Base-by-base conservation (phyloP, 2,329 filamentous ascomycete species). In the Arthrobotrys sinensis region DNA sequence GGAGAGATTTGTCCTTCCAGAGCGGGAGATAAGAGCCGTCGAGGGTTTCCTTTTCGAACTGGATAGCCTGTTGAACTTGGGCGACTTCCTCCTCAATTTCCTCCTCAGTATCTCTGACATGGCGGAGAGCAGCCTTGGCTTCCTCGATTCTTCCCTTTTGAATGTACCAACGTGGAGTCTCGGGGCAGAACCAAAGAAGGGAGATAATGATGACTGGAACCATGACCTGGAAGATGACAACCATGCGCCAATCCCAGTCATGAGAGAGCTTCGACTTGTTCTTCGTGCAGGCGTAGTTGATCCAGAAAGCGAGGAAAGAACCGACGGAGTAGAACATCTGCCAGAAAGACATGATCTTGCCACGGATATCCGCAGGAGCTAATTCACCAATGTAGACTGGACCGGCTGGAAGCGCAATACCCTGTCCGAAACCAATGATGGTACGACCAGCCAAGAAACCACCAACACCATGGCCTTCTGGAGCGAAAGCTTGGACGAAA, bases 161-260 rank as follows among this genome's bases (percentile, higher is more conserved):
- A 79, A 92, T 87, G 83, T 88, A 87, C 90, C 91, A 93, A 63
- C 91, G 87, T 16, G 91, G 91, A 3, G 88, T 89, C 83, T 92
- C 91, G 19, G 90, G 90, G 79, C 91, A 88, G 82, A 90, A 91
- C 46, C 90, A 90, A 12, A 92, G 85, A 40, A 90, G 86, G 3
- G 84, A 80, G 21, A 92, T 84, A 83, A 93, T 90, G 75, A 92
- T 81, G 63, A 87, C 80, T 0, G 91, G 91, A 24, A 92, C 87
- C n/a, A 93, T 83, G 60, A 92, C 86, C 84, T 93, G 91, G 86
- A 92, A 92, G 79, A 93, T 89, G 79, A 92, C 88, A 12, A 92
- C 89, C 85, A 92, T 88, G 81, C 88, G 89, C 91, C 91, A 92
- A 83, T 92, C 90, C 91, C 91, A 92, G 80, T 93, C 86, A 45